These are phyloP conservation scores for Basipetospora chlamydospora DNA, from an alignment of 2,329 filamentous ascomycete species.

Conservation along the genomic window DNA sequence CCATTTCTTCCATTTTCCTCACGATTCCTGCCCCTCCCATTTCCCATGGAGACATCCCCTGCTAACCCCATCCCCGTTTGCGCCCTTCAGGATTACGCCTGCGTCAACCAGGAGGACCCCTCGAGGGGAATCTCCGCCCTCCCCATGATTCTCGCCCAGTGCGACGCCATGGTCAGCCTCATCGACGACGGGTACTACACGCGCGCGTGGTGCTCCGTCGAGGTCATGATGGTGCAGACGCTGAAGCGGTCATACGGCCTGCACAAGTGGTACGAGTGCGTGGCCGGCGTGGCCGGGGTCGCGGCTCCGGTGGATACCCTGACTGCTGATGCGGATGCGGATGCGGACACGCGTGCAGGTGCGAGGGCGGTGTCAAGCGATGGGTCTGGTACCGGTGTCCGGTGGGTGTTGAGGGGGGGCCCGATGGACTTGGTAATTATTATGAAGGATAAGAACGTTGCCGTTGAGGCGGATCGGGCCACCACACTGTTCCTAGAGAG, in stretches of 20 bases:
- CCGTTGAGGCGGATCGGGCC: slow-evolving; percentile 11
- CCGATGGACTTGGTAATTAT: slow-evolving; percentile 5
- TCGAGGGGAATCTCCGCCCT: slow-evolving; percentile 18
- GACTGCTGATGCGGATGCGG: too few relatives aligned
- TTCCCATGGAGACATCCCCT: too few relatives aligned
- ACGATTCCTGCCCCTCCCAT: too few relatives aligned
- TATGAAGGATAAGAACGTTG: slow-evolving; percentile 9
- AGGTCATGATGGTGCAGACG: slow-evolving; percentile 18
- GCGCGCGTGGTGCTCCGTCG: slow-evolving; percentile 23
- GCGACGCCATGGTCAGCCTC: slow-evolving; percentile 24
- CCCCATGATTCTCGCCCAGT: slow-evolving; percentile 22
- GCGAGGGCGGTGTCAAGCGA: not conserved
- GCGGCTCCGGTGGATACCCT: too few relatives aligned
- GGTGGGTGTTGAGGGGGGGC: slow-evolving; percentile 4
- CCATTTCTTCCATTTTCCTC: too few relatives aligned
- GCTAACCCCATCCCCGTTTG: too few relatives aligned
- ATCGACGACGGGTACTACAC: slow-evolving; percentile 19
- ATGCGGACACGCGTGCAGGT: too few relatives aligned
- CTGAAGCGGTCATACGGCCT: slow-evolving; percentile 16
- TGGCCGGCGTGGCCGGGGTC: too few relatives aligned
- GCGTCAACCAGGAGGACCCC: slow-evolving; percentile 21
- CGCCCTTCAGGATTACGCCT: slow-evolving; percentile 23
- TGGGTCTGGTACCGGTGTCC: not conserved
- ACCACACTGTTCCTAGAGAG: slow-evolving; percentile 14
- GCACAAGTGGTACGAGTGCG: slow-evolving; percentile 21